Evolutionary conservation across 176 grass and related monocot genomes (phyloP).

Genomic region (Rhynchospora pubera): DNA sequence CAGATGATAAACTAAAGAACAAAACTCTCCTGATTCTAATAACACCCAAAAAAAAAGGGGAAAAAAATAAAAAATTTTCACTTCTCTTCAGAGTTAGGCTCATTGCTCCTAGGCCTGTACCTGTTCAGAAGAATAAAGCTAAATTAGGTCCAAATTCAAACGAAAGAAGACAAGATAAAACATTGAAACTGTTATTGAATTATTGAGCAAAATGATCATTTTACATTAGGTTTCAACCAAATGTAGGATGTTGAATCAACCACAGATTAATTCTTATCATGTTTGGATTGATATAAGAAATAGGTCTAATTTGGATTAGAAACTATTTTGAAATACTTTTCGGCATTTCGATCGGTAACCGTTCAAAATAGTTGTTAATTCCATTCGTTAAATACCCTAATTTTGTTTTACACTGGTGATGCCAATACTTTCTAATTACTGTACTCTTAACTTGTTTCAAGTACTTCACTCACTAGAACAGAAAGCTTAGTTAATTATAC

Average conservation of each 20-base stretch:
- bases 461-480: too few relatives aligned
- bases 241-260: neutral
- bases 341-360: too few relatives aligned
- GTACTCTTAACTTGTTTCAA: neutral
- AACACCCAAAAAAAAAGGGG: neutral
- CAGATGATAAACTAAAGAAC: constrained; percentile 2
- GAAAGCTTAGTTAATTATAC: neutral
- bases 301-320: too few relatives aligned
- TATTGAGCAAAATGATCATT: neutral
- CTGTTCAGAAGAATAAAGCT: neutral
- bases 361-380: too few relatives aligned
- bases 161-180: neutral
- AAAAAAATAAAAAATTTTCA: constrained; percentile 7
- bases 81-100: neutral
- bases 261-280: neutral
- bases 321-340: too few relatives aligned
- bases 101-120: neutral
- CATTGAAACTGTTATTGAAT: neutral
- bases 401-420: neutral
- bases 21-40: neutral
- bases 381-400: too few relatives aligned
- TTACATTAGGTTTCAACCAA: neutral
- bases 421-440: neutral
- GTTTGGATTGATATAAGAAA: too few relatives aligned
- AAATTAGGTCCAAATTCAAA: constrained; percentile 1